phyloP scores from a whole-genome alignment of 345 rosid genomes.

The Melastoma malabathricum region DNA sequence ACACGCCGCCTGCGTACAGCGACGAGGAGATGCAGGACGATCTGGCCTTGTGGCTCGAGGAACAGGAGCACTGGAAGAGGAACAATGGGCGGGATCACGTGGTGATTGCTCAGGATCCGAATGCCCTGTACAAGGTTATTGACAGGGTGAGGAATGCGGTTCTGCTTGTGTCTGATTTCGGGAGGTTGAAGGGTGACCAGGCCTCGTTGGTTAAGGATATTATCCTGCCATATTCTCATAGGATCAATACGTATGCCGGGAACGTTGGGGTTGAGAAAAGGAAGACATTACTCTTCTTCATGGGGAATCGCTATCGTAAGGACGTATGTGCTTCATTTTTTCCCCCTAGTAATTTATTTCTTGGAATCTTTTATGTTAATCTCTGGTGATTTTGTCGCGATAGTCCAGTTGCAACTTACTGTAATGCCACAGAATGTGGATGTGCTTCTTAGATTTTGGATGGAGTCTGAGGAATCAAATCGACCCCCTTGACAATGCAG shows the following conservation, averaged over 20 bases:
- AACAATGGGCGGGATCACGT: conserved; percentile 71
- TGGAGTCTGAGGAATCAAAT: too few relatives aligned
- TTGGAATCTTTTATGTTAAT: too few relatives aligned
- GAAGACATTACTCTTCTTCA: conserved; percentile 72
- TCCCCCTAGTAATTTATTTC: too few relatives aligned
- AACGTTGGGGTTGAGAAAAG: conserved; percentile 50
- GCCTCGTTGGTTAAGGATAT: conserved; percentile 89
- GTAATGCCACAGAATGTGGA: too few relatives aligned
- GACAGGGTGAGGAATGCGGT: conserved; percentile 58
- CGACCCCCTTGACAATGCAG: too few relatives aligned
- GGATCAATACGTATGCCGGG: conserved; percentile 58
- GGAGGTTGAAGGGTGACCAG: conserved; percentile 68
- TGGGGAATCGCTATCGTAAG: conserved; percentile 94
- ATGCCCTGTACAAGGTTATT: conserved; percentile 55
- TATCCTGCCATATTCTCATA: conserved; percentile 76
- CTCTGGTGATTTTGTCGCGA: too few relatives aligned
- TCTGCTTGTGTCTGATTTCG: conserved; percentile 67
- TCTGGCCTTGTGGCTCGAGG: conserved; percentile 69
- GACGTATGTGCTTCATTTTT: conserved; percentile 29
- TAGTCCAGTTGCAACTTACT: too few relatives aligned
- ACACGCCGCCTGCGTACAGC: conserved; percentile 39
- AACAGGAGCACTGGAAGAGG: conserved; percentile 74
- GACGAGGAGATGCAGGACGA: conserved; percentile 80
- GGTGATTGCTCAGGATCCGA: conserved; percentile 80
- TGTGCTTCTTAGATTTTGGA: too few relatives aligned